Evolutionary conservation across 1,284 basidiomycete species (phyloP).

Genomic region (Sphagnurus paluster): DNA sequence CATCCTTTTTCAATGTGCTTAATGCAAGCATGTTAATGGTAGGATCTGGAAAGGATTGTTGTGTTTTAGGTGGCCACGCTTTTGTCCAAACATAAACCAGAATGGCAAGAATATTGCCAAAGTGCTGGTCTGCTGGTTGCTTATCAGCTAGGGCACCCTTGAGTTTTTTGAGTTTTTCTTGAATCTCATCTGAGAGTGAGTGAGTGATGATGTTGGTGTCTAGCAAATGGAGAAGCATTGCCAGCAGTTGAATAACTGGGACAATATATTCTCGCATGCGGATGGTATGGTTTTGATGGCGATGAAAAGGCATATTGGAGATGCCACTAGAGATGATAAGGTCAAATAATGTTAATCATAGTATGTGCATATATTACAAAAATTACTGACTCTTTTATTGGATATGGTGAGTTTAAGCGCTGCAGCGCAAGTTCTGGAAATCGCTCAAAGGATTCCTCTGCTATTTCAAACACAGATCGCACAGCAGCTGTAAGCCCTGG

Average conservation of each 20-base stretch:
- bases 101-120: constrained; percentile 2
- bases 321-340: constrained; percentile 10
- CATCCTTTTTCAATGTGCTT: no score
- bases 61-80: not conserved
- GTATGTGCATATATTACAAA: not conserved
- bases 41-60: constrained; percentile 20
- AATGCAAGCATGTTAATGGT: constrained; percentile 23
- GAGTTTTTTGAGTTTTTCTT: not conserved
- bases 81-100: constrained; percentile 15
- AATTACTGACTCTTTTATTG: constrained; percentile 6
- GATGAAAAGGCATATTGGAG: constrained; percentile 10
- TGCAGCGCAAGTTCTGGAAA: constrained; percentile 12
- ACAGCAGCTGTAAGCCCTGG: not conserved
- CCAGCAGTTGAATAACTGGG: constrained; percentile 5
- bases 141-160: no score
- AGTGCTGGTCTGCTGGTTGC: no score
- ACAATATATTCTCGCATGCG: constrained; percentile 4
- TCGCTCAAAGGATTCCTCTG: constrained; percentile 1
- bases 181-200: not conserved
- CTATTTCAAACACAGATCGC: constrained; percentile 1
- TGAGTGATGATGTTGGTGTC: not conserved
- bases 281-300: constrained; percentile 12
- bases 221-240: constrained; percentile 2
- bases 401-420: constrained; percentile 13
- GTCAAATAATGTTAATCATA: no score